phyloP scores from a whole-genome alignment of 768 basidiomycete species.

The Mycena pura region DNA sequence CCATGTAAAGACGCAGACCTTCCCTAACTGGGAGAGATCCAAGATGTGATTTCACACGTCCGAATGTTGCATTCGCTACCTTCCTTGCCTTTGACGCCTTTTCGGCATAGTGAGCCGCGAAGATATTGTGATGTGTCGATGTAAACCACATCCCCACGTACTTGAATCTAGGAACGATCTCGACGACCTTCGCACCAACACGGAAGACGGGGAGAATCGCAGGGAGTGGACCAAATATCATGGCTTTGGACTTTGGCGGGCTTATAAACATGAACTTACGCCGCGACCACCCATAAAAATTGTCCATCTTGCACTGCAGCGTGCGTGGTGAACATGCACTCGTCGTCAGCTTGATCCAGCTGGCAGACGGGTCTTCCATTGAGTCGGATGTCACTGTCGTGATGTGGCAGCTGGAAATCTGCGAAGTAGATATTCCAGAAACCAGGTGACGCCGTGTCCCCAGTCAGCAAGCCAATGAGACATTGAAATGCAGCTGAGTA shows the following conservation, averaged over 20 bases:
- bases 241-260: conserved; percentile 25
- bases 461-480: conserved; percentile 31
- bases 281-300: conserved; percentile 25
- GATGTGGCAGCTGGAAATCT: conserved; percentile 13
- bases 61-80: not conserved
- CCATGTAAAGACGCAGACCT: not conserved
- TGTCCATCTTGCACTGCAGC: conserved; percentile 24
- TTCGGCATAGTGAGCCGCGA: not conserved
- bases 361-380: conserved; percentile 15
- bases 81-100: not conserved
- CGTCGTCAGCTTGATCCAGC: conserved; percentile 29
- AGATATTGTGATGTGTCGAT: conserved; percentile 6
- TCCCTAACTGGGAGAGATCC: not conserved
- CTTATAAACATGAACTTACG: conserved; percentile 32
- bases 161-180: conserved; percentile 10
- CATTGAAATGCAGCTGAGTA: not conserved
- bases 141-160: conserved; percentile 24
- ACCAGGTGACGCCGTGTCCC: conserved; percentile 36
- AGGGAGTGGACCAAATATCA: conserved; percentile 24
- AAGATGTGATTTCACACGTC: not conserved
- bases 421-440: too few relatives aligned
- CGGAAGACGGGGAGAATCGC: not conserved
- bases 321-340: conserved; percentile 18
- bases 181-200: not conserved
- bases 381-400: conserved; percentile 25